Conservation (phyloP, 176 grass and related monocot species). For the Carex myosuroides region DNA sequence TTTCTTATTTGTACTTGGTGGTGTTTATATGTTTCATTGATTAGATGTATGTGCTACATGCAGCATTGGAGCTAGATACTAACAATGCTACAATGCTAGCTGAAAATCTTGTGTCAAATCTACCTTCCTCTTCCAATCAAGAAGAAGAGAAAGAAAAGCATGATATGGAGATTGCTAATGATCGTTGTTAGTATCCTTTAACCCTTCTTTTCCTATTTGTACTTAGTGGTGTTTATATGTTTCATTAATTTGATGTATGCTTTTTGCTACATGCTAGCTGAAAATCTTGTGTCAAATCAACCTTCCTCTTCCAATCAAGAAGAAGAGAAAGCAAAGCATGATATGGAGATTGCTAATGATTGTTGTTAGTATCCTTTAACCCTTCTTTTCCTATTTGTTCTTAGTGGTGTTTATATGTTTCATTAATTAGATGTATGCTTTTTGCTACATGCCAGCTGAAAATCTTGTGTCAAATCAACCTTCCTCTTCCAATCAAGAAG, state of each 20-base stretch:
- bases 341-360: slow-evolving; percentile 30
- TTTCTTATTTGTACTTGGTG: not conserved
- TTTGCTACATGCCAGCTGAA: not conserved
- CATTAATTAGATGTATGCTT: not conserved
- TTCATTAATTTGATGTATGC: not conserved
- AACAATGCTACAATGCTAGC: slow-evolving; percentile 64
- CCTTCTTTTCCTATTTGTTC: not conserved
- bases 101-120: slow-evolving; percentile 84
- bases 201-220: not conserved
- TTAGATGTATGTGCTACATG: not conserved
- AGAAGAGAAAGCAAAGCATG: slow-evolving; percentile 22
- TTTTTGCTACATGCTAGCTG: not conserved
- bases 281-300: too few species aligned
- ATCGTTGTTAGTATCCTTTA: slow-evolving; percentile 30
- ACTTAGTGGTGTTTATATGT: not conserved
- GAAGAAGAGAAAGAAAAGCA: slow-evolving; percentile 33
- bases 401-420: slow-evolving; percentile 2
- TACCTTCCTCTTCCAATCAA: slow-evolving; percentile 28
- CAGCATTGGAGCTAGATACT: not conserved
- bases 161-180: slow-evolving; percentile 21
- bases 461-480: too few species aligned
- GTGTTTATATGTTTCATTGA: slow-evolving; percentile 5
- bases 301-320: too few species aligned
- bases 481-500: too few species aligned
- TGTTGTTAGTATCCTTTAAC: slow-evolving; percentile 16